Evolutionary conservation across 345 rosid genomes (phyloP), one percentile per base, ranked within the genome.

Genomic region (Theobroma cacao): DNA sequence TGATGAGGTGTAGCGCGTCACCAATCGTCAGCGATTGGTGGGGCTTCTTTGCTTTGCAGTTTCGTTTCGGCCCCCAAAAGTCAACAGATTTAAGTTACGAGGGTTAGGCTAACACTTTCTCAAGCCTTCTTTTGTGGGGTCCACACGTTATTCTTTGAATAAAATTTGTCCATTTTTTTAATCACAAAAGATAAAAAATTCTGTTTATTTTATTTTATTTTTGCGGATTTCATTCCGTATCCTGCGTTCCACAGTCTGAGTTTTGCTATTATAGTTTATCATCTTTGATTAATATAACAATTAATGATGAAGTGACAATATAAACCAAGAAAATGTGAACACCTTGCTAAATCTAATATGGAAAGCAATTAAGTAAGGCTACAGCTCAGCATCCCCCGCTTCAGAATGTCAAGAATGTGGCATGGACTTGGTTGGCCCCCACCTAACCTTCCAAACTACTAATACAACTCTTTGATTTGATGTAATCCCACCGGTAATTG

Each of bases 41-140:
- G 38, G 81, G 78, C 82, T 82, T 58, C 91, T 87, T 90, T 34
- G 92, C 90, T 86, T 90, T 26, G 84, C 90, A 80, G 88, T 66
- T 85, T 89, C 90, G 87, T 80, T 84, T 83, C 5, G 24, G 67
- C 40, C 63, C 77, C 10, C 73, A 36, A 84, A 87, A 86, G 90
- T 86, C 94, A 91, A 90, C 88, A 77, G 81, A 79, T 85, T 80
- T 50, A 84, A 84, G 85, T 67, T 64, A 75, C 38, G 64, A 72
- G 80, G 59, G 65, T 55, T 75, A 47, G 68, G 64, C 79, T 52
- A 82, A 34, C 77, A 77, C 69, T 75, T 82, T 76, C 52, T 75
- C 69, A 76, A 83, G 48, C 74, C 79, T 58, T 62, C 22, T 24
- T 53, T 1, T 30, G n/a, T 77, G 30, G 90, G 91, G 88, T 84